Evolutionary conservation across 2,329 filamentous ascomycete genomes (phyloP).

Genomic region (Bisporella sp.): DNA sequence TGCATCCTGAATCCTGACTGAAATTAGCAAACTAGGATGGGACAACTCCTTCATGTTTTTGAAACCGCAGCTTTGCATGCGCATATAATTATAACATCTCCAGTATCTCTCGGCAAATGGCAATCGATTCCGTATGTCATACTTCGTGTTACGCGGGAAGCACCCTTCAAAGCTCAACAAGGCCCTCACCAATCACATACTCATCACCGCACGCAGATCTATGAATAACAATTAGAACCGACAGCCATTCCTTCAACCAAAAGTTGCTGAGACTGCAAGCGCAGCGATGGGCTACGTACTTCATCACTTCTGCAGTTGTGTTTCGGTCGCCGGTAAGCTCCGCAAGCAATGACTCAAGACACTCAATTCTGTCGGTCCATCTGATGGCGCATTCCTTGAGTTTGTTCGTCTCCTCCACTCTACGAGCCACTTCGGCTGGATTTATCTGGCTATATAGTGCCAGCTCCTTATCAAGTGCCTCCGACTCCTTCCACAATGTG

Average conservation of each 20-base stretch:
- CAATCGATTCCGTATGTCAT: no score
- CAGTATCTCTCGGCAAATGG: no score
- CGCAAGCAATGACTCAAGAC: slow-evolving; percentile 22
- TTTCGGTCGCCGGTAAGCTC: slow-evolving; percentile 27
- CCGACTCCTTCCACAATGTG: slow-evolving; percentile 20
- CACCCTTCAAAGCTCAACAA: slow-evolving; percentile 31
- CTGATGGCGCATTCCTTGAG: slow-evolving; percentile 21
- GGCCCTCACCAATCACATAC: slow-evolving; percentile 38
- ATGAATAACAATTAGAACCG: background rate
- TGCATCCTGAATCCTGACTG: no score
- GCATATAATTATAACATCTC: no score
- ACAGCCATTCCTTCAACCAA: no score
- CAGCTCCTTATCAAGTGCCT: slow-evolving; percentile 24
- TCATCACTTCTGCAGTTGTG: slow-evolving; percentile 28
- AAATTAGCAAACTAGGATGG: no score
- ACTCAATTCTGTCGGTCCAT: slow-evolving; percentile 28
- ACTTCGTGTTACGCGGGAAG: no score
- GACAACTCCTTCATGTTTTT: no score
- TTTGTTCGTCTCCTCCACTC: slow-evolving; percentile 21
- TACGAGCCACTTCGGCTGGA: slow-evolving; percentile 22
- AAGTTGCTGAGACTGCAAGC: no score
- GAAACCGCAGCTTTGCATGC: no score
- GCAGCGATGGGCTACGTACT: slow-evolving; percentile 2
- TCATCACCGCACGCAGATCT: slow-evolving; percentile 38
- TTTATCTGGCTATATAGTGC: slow-evolving; percentile 25